phyloP scores from a whole-genome alignment of 2,329 filamentous ascomycete genomes.

The Hypomyces perniciosus region DNA sequence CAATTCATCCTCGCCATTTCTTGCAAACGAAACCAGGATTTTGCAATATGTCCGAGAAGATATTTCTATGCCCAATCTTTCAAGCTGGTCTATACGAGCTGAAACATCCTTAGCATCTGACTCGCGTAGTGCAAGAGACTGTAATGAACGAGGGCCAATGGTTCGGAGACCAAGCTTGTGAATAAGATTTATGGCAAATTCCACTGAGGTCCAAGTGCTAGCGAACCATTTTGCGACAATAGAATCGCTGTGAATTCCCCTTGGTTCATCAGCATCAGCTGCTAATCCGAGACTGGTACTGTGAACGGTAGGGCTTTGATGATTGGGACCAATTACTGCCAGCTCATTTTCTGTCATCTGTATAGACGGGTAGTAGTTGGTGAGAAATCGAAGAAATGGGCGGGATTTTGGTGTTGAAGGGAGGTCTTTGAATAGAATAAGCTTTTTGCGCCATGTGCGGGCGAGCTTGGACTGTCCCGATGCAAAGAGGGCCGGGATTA shows the following conservation, averaged over 20 bases:
- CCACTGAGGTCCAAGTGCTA: conserved; percentile 60
- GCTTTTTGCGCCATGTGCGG: conserved; percentile 40
- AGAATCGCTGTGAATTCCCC: conserved; percentile 30
- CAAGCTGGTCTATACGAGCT: conserved; percentile 54
- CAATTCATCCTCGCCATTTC: conserved; percentile 46
- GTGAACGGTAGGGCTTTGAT: neutral
- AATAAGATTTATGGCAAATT: conserved; percentile 65
- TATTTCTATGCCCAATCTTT: conserved; percentile 56
- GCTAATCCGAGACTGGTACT: neutral
- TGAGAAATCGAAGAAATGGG: conserved; percentile 44
- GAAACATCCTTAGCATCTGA: conserved; percentile 49
- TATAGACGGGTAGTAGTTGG: conserved; percentile 39
- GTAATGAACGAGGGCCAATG: conserved; percentile 71
- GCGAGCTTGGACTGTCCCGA: conserved; percentile 41
- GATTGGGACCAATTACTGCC: conserved; percentile 13
- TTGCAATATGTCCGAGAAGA: conserved; percentile 58
- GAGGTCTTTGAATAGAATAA: conserved; percentile 36
- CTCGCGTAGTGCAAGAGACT: conserved; percentile 68
- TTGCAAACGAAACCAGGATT: conserved; percentile 59
- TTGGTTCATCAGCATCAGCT: neutral
- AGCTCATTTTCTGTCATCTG: conserved; percentile 34
- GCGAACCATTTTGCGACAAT: conserved; percentile 81
- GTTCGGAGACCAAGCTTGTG: conserved; percentile 62
- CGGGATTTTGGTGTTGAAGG: conserved; percentile 36
- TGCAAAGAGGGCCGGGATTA: conserved; percentile 47